These are phyloP conservation scores for Syncephalastrum racemosum DNA, from an alignment of 371 early-diverging fungal species.

Conservation along the genomic window DNA sequence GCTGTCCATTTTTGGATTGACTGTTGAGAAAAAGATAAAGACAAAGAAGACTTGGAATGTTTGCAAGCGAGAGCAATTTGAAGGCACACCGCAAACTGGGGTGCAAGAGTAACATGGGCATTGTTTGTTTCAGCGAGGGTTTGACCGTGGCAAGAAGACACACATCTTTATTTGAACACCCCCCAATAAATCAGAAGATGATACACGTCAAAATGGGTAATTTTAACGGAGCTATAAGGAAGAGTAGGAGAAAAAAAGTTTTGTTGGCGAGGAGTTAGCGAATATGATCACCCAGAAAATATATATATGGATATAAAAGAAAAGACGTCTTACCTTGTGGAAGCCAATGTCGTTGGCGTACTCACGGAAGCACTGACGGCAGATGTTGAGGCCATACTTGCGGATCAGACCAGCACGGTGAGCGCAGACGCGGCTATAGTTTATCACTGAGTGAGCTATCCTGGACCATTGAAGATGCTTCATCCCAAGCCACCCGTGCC, in stretches of 20 bases:
- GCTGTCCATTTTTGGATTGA: constrained; percentile 13
- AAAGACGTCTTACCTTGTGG: constrained; percentile 63
- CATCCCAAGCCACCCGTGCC: too few relatives aligned
- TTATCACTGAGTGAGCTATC: neutral
- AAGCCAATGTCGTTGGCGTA: constrained; percentile 99
- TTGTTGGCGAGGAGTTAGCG: constrained; percentile 4
- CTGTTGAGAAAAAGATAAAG: constrained; percentile 8
- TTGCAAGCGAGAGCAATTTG: neutral
- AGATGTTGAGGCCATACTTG: constrained; percentile 98
- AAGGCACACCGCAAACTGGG: neutral
- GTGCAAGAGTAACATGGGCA: constrained; percentile 2
- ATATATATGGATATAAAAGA: neutral
- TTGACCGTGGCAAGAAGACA: too few relatives aligned
- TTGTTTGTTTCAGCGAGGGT: constrained; percentile 2
- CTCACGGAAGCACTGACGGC: constrained; percentile 99
- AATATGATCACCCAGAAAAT: constrained; percentile 2
- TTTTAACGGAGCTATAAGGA: neutral
- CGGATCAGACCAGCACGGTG: constrained; percentile 99
- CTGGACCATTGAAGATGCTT: neutral
- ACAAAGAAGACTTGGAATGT: neutral
- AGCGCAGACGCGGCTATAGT: constrained; percentile 91
- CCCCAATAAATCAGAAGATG: too few relatives aligned
- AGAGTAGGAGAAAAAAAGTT: constrained; percentile 10
- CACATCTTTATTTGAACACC: too few relatives aligned
- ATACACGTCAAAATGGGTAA: constrained; percentile 1